Conservation (phyloP, 257 asterid genomes). For the Thymus mandschuricus region DNA sequence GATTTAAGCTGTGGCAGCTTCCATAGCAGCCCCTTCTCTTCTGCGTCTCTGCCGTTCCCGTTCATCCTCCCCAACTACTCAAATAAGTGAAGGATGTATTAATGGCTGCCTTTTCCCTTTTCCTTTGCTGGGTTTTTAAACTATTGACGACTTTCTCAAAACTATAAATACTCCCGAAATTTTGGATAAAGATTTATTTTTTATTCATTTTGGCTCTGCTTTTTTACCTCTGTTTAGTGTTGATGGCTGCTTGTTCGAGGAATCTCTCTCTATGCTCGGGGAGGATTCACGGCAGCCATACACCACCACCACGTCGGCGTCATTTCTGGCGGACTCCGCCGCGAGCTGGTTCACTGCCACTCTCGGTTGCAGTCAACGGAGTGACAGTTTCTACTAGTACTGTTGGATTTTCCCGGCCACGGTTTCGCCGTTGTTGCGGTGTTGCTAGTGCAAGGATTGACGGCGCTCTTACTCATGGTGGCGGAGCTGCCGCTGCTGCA, state of each 20-base stretch:
- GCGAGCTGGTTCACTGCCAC: conserved; percentile 10
- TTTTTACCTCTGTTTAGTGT: background rate
- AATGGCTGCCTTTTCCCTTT: no score
- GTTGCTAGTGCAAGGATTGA: background rate
- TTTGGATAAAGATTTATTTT: no score
- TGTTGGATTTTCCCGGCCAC: conserved; percentile 15
- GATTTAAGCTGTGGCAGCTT: conserved; percentile 73
- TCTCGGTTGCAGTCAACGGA: background rate
- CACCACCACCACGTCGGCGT: conserved; percentile 8
- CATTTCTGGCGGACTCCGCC: conserved; percentile 5
- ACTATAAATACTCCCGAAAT: conserved; percentile 3
- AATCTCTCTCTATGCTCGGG: conserved; percentile 10
- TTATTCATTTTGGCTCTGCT: no score
- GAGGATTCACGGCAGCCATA: background rate
- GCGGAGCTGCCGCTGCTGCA: conserved; percentile 12
- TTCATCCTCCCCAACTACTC: conserved; percentile 24
- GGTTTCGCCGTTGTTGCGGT: background rate
- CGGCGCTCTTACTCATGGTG: background rate
- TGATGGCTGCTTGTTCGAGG: background rate
- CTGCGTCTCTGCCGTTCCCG: conserved; percentile 39
- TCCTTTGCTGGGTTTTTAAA: no score
- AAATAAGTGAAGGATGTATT: no score
- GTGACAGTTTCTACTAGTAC: background rate
- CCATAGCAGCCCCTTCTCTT: conserved; percentile 74
- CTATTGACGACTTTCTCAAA: background rate